Conservation (phyloP, 2,329 filamentous ascomycete genomes). For the Pestalotiopsis sp. region DNA sequence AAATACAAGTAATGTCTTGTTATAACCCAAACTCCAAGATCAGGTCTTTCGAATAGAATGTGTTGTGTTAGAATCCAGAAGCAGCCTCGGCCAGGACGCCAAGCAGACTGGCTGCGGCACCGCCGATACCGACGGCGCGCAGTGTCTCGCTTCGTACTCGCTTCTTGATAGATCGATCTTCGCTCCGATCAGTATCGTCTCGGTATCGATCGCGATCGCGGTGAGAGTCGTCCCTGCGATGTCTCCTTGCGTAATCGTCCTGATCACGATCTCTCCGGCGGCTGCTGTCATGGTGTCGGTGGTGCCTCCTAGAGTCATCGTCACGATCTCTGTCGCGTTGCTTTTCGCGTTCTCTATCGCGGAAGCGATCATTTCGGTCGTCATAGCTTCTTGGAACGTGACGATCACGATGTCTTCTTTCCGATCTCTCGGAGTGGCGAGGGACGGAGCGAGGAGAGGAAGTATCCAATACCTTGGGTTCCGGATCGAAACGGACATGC, state of each 20-base stretch:
- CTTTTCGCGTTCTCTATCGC: conserved; percentile 21
- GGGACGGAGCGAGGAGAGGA: conserved; percentile 44
- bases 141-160: conserved; percentile 57
- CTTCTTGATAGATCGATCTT: conserved; percentile 42
- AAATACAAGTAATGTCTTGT: neutral
- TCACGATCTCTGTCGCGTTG: conserved; percentile 37
- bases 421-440: conserved; percentile 30
- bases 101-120: conserved; percentile 61
- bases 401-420: conserved; percentile 26
- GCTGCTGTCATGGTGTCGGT: conserved; percentile 48
- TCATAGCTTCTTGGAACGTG: conserved; percentile 18
- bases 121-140: conserved; percentile 61
- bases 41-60: neutral
- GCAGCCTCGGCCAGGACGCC: conserved; percentile 63
- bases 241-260: conserved; percentile 27
- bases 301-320: conserved; percentile 45
- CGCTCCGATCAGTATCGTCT: conserved; percentile 27
- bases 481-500: conserved; percentile 55
- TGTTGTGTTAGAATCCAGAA: conserved; percentile 18
- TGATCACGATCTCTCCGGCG: conserved; percentile 42
- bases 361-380: conserved; percentile 27
- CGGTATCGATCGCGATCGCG: conserved; percentile 38
- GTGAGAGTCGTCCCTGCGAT: conserved; percentile 31
- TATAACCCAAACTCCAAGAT: neutral
- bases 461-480: conserved; percentile 35